Evolutionary conservation across 176 grass and related monocot species (phyloP), one percentile per base, ranked within the genome.

Genomic region (Ananas comosus): DNA sequence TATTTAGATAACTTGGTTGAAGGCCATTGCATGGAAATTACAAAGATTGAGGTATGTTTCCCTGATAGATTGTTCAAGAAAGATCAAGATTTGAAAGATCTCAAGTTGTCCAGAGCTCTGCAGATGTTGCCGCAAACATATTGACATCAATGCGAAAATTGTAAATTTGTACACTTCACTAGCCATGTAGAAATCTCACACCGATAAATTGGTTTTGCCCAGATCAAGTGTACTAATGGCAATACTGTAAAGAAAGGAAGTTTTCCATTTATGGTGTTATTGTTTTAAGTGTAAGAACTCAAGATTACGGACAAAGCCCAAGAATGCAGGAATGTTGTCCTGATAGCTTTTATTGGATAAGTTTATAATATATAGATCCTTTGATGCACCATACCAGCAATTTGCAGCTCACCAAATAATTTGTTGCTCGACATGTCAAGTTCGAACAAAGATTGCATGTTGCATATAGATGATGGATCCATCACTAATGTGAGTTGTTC

Each of bases 141-240:
- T 90, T 0, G 70, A 42, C 5, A 57, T 48, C 12, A 90, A 16
- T 24, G n/a, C 53, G 63, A 0, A 90, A 51, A 82, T 52, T 11
- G 1, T 3, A 10, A 81, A 11, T 69, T 9, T 12, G 42, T 3
- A 19, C 64, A 54, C 2, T 63, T n/a, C 73, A 64, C 72, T 3
- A 86, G 76, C 87, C 87, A 89, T 0, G 2, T 6, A 49, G 83
- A 83, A 23, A 90, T 51, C n/a, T 1, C 53, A 16, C 83, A n/a
- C 83, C 11, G 27, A 61, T 48, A 90, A 82, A 2, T 66, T 70
- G 17, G n/a, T 83, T 90, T 10, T 52, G 1, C 0, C 69, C 74
- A 91, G 57, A 42, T 82, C 82, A 78, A 86, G 83, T 65, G 68
- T 12, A 2, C 3, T 58, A 83, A 0, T 11, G 7, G 0, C 76